Base-by-base conservation (phyloP, 257 asterid genomes). In the Solanum virginianum region DNA sequence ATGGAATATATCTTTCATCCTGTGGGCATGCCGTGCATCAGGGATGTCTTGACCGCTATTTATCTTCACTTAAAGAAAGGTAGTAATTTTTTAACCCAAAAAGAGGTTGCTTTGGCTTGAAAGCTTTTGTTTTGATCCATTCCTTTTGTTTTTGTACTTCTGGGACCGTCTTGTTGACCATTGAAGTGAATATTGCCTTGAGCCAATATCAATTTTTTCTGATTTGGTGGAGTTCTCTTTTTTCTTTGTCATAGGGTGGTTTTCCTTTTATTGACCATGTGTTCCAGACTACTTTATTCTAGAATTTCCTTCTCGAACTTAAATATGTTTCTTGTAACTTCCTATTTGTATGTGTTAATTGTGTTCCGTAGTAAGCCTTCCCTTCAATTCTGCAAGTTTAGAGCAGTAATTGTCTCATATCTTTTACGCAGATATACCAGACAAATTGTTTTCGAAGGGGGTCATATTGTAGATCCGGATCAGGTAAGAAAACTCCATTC, bases 21-120 rank as follows among this genome's bases (percentile, higher is more conserved):
- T 97, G 99, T 72, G 99, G 99, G 71, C 99, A 97, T 90, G 99
- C 99, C 80, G 99, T 97, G 90, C 99, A 97, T 90, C 98, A 95
- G 88, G 95, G 92, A 88, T 97, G 99, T 87, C 92, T 97, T 83
- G 98, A 94, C 87, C 98, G 97, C 66, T 97, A 97, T 88, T 89
- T 97, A 85, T 90, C 92, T 80, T 95, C 99, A n/a, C 94, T 97
- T 56, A 95, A 88, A 91, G 99, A 97, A 86, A 97, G 99, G 99
- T 97, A 90, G 4, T 77, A 60, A 59, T 24, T 45, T 68, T 63
- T 18, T 53, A 66, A 83, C 65, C 63, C 56, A 77, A 77, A 66
- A 77, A 26, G 65, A 26, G 82, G 82, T 63, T 51, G 63, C 1
- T 26, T 51, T 69, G 17, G 24, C 45, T 49, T 75, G 82, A 14